phyloP scores from a whole-genome alignment of 2,329 filamentous ascomycete species.

The Endothia cerciana region DNA sequence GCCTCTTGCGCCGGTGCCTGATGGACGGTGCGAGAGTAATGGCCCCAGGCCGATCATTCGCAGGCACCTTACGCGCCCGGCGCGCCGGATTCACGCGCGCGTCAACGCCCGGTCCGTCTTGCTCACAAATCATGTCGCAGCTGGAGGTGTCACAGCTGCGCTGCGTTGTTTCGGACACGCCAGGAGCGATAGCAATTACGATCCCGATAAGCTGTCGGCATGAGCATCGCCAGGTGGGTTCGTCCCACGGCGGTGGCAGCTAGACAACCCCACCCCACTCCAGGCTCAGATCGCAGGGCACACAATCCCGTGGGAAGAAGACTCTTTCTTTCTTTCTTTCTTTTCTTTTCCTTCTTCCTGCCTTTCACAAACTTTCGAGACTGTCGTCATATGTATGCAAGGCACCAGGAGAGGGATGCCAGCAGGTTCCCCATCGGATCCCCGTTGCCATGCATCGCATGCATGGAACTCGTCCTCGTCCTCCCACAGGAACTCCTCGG shows the following conservation, averaged over 20 bases:
- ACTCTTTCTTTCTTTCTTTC: not conserved
- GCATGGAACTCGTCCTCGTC: conserved; percentile 10
- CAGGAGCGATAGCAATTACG: not conserved
- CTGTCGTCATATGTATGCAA: conserved; percentile 15
- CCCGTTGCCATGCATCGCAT: conserved; percentile 18
- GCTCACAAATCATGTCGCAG: conserved; percentile 8
- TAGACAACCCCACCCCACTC: not conserved
- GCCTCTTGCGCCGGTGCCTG: not conserved
- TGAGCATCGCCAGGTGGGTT: not conserved
- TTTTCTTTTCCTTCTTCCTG: not conserved
- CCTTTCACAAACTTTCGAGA: conserved; percentile 1
- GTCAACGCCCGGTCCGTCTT: not conserved
- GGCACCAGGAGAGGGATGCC: not conserved
- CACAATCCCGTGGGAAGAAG: not conserved
- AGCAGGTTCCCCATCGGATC: conserved; percentile 2
- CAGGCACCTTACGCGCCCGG: conserved; percentile 8
- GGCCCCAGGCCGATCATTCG: not conserved
- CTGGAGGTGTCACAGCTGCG: not conserved
- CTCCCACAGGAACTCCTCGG: conserved; percentile 9
- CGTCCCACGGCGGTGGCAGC: too few species aligned
- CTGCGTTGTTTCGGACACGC: not conserved
- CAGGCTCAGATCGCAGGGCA: conserved; percentile 4
- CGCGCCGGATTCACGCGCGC: conserved; percentile 2
- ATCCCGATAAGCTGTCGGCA: not conserved
- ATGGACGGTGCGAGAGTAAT: too few species aligned